phyloP scores from a whole-genome alignment of 805 yeast genomes.

The Barnettozyma populi region DNA sequence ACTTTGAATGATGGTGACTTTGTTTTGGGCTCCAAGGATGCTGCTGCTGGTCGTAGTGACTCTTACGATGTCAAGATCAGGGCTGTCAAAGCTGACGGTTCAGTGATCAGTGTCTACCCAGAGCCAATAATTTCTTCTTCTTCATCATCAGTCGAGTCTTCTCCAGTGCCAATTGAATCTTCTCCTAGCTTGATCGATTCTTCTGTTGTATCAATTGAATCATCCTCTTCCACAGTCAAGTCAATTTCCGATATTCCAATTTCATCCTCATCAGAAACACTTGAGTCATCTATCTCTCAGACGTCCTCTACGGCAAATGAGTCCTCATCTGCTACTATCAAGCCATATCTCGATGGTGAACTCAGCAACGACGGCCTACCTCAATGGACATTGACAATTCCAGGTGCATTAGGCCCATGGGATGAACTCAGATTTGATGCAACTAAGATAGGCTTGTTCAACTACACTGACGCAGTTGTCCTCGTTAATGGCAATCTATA shows the following conservation, averaged over 20 bases:
- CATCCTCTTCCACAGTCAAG: background rate
- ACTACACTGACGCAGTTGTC: constrained; percentile 4
- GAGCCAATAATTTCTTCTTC: background rate
- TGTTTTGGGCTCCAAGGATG: constrained; percentile 17
- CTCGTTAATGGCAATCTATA: constrained; percentile 6
- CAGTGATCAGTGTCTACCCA: no score
- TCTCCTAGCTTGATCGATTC: no score
- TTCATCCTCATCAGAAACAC: background rate
- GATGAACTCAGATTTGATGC: constrained; percentile 7
- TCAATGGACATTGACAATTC: constrained; percentile 14
- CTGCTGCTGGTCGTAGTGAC: constrained; percentile 13
- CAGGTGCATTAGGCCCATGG: constrained; percentile 21
- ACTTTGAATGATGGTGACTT: constrained; percentile 12
- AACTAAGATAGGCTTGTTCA: constrained; percentile 7
- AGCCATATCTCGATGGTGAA: constrained; percentile 8
- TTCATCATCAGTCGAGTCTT: background rate
- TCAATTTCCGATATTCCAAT: background rate
- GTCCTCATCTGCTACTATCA: constrained; percentile 4
- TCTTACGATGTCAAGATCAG: constrained; percentile 8
- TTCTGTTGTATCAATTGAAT: no score
- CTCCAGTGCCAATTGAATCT: no score
- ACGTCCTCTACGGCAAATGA: background rate
- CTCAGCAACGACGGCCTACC: constrained; percentile 7
- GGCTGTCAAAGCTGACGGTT: constrained; percentile 7
- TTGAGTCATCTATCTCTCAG: background rate